Percentiles rank a stretch among this genome's conserved stretches.
These are phyloP conservation scores for Pezicula rhizophila DNA, from an alignment of 2,329 filamentous ascomycete genomes.

Conservation along the genomic window DNA sequence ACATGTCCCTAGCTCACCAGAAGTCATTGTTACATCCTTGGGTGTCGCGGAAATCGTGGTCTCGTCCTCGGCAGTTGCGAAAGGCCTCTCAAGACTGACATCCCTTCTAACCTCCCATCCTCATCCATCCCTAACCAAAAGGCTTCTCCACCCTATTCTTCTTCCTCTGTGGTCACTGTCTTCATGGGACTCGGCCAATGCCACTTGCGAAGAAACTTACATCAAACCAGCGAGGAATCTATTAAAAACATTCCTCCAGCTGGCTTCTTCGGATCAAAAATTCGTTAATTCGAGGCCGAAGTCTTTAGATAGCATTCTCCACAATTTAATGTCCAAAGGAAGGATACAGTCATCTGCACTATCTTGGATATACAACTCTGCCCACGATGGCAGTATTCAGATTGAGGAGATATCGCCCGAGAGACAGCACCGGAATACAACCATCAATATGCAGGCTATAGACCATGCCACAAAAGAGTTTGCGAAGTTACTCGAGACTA, in stretches of 20 bases:
- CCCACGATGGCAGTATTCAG: constrained; percentile 43
- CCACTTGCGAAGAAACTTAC: constrained; percentile 32
- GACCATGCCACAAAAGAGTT: constrained; percentile 41
- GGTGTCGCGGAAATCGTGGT: constrained; percentile 27
- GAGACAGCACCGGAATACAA: background rate
- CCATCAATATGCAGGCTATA: background rate
- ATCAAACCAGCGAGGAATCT: constrained; percentile 42
- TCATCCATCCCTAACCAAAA: constrained; percentile 57
- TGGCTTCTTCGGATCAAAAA: constrained; percentile 36
- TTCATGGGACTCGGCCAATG: constrained; percentile 38
- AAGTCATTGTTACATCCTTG: constrained; percentile 5
- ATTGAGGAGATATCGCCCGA: constrained; percentile 30
- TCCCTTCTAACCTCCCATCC: constrained; percentile 57
- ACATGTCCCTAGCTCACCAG: background rate
- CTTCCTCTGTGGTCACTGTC: constrained; percentile 58
- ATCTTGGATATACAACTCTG: constrained; percentile 48
- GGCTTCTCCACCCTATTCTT: constrained; percentile 53
- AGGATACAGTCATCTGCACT: constrained; percentile 23
- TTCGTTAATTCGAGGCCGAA: background rate
- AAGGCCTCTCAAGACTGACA: constrained; percentile 48
- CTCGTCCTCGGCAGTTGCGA: constrained; percentile 38
- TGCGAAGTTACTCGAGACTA: constrained; percentile 41
- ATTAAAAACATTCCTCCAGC: constrained; percentile 50
- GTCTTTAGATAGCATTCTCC: constrained; percentile 33
- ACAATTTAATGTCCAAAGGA: constrained; percentile 51